phyloP scores from a whole-genome alignment of 805 yeast species.

The Torulaspora franciscae region DNA sequence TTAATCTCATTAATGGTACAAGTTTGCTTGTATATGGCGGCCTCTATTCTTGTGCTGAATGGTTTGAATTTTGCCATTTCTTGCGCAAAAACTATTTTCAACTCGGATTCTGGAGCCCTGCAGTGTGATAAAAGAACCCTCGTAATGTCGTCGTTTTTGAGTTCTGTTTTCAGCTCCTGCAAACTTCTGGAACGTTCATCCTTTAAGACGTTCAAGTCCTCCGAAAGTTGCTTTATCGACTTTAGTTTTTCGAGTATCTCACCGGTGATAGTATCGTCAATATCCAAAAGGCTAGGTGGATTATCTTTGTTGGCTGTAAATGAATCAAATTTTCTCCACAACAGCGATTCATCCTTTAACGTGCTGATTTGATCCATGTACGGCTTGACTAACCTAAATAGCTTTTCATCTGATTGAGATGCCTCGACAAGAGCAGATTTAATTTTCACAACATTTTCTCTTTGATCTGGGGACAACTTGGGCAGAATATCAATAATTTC shows the following conservation, averaged over 20 bases:
- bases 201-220: constrained; percentile 57
- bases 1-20: constrained; percentile 44
- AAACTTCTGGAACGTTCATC: constrained; percentile 59
- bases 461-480: constrained; percentile 40
- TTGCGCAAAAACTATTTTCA: constrained; percentile 55
- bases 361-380: constrained; percentile 41
- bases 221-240: constrained; percentile 51
- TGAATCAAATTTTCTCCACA: constrained; percentile 38
- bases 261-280: constrained; percentile 48
- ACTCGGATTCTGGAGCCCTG: constrained; percentile 52
- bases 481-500: constrained; percentile 35
- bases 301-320: constrained; percentile 14
- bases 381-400: constrained; percentile 45
- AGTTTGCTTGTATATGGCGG: constrained; percentile 62
- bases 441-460: constrained; percentile 52
- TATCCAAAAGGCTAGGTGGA: constrained; percentile 53
- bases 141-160: constrained; percentile 81
- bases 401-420: constrained; percentile 50
- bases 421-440: constrained; percentile 61
- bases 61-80: constrained; percentile 76
- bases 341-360: constrained; percentile 42
- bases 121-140: constrained; percentile 64
- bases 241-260: constrained; percentile 39
- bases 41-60: constrained; percentile 59
- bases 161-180: constrained; percentile 59